phyloP scores from a whole-genome alignment of 2,329 filamentous ascomycete species.

The Biscogniauxia marginata region DNA sequence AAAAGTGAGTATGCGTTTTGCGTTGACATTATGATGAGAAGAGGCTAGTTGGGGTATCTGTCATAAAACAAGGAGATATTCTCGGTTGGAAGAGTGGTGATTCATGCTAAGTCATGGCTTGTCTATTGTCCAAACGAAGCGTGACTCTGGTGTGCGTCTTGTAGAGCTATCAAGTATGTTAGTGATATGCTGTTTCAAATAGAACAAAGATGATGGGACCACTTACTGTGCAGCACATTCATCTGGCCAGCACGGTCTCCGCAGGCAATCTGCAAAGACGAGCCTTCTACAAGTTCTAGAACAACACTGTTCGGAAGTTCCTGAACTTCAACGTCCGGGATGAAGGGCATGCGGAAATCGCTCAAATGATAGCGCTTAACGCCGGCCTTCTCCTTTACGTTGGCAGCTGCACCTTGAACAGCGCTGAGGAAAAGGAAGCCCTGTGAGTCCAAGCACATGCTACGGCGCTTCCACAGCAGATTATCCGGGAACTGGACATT shows the following conservation, averaged over 20 bases:
- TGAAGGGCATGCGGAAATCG: conserved; percentile 76
- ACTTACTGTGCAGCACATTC: conserved; percentile 54
- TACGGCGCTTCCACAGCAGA: conserved; percentile 91
- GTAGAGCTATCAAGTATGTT: conserved; percentile 37
- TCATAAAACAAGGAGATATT: conserved; percentile 24
- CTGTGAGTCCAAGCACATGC: conserved; percentile 78
- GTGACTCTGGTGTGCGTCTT: conserved; percentile 41
- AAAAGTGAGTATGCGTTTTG: conserved; percentile 22
- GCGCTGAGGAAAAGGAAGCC: conserved; percentile 81
- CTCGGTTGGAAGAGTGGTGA: conserved; percentile 7
- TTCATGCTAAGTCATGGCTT: conserved; percentile 5
- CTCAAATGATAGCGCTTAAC: conserved; percentile 80
- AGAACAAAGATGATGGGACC: not conserved
- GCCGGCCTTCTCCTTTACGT: conserved; percentile 53
- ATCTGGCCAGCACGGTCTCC: conserved; percentile 59
- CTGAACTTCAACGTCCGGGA: conserved; percentile 87
- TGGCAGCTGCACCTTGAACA: conserved; percentile 55
- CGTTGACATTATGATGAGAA: conserved; percentile 14
- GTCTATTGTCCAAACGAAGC: conserved; percentile 32
- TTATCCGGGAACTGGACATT: conserved; percentile 98
- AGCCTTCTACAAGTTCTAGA: conserved; percentile 59
- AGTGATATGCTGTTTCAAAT: conserved; percentile 14
- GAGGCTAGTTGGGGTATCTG: conserved; percentile 26
- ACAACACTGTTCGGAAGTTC: conserved; percentile 85
- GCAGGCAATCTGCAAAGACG: conserved; percentile 62